phyloP scores from a whole-genome alignment of 1,139 yeast species.

The Taiozyma onychis region DNA sequence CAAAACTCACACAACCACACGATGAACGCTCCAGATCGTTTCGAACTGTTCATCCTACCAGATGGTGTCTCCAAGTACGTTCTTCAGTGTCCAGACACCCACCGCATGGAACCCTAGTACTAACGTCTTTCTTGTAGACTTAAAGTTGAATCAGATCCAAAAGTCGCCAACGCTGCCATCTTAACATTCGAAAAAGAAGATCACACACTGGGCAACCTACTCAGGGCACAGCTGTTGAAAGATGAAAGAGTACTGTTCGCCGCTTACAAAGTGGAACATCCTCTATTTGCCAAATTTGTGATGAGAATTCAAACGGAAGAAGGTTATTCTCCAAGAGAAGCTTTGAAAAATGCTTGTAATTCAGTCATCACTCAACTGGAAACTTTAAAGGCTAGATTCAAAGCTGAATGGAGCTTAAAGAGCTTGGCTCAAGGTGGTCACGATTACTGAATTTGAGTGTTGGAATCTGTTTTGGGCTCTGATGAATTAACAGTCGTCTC shows the following conservation, averaged over 20 bases:
- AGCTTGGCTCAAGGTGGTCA: slow-evolving; percentile 60
- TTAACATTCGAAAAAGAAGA: slow-evolving; percentile 94
- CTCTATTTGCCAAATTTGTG: slow-evolving; percentile 89
- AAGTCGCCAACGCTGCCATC: slow-evolving; percentile 92
- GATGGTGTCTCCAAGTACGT: slow-evolving; percentile 87
- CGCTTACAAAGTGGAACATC: slow-evolving; percentile 97
- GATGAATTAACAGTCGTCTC: not conserved
- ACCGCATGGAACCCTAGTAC: not conserved
- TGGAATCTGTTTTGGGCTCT: not conserved
- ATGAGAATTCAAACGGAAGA: slow-evolving; percentile 95
- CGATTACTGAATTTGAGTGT: not conserved
- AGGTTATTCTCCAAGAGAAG: slow-evolving; percentile 87
- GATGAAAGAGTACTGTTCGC: slow-evolving; percentile 89
- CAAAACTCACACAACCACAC: not conserved
- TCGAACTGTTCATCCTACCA: slow-evolving; percentile 92
- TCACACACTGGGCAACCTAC: slow-evolving; percentile 88
- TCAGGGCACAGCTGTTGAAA: slow-evolving; percentile 78
- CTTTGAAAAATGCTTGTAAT: slow-evolving; percentile 84
- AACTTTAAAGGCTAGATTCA: slow-evolving; percentile 67
- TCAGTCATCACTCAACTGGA: slow-evolving; percentile 76
- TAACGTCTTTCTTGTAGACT: slow-evolving; percentile 36
- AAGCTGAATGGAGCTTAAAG: slow-evolving; percentile 90
- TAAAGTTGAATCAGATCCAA: slow-evolving; percentile 86
- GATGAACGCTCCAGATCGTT: slow-evolving; percentile 99
- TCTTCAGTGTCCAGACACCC: not conserved